phyloP scores from a whole-genome alignment of 345 rosid species.

The Streptanthus diversifolius region DNA sequence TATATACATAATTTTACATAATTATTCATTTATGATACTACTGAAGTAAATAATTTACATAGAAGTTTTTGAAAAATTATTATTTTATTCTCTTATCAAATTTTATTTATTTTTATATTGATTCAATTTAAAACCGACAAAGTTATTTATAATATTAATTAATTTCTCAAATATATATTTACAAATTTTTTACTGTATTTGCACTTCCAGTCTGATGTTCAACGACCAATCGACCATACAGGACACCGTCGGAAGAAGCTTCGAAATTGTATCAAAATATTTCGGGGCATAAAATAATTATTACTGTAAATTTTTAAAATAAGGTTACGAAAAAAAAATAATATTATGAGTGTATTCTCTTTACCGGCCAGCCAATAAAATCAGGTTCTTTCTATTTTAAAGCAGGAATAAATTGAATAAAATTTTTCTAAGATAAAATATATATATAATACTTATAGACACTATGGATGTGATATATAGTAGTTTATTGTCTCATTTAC shows the following conservation, averaged over 20 bases:
- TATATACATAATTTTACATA: no score
- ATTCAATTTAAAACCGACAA: no score
- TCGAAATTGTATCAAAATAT: not conserved
- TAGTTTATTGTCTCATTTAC: not conserved
- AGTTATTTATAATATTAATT: no score
- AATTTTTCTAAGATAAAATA: not conserved
- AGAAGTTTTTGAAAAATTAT: no score
- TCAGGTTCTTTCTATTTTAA: not conserved
- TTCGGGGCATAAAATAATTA: not conserved
- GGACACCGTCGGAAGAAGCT: not conserved
- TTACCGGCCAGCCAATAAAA: constrained; percentile 22
- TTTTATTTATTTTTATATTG: no score
- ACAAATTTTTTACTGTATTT: no score
- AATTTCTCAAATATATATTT: no score
- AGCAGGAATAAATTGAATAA: not conserved
- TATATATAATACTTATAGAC: not conserved
- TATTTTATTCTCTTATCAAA: no score
- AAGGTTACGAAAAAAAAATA: no score
- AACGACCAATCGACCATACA: not conserved
- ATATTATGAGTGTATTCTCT: not conserved
- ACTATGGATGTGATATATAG: not conserved
- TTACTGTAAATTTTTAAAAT: not conserved
- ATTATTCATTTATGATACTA: no score
- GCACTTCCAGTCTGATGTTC: not conserved
- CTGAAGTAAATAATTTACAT: no score